A percentile compares a stretch with the other conserved stretches of the same genome.
Conservation (phyloP, 768 basidiomycete species). For the Agrocybe pediades region DNA sequence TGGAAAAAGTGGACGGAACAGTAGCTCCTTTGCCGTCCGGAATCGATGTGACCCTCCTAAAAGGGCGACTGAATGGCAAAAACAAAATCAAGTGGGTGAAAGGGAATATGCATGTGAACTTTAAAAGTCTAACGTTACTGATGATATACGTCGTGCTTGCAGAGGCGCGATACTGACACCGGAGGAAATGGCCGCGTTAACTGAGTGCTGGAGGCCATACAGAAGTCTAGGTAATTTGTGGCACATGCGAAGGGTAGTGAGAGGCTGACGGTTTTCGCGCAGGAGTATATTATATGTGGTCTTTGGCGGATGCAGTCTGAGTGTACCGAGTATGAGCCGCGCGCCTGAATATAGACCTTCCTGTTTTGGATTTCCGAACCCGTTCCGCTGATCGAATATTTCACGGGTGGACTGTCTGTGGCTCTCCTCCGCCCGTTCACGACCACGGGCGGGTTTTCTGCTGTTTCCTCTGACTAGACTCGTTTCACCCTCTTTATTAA, state of each 20-base stretch:
- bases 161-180: constrained; percentile 79
- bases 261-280: constrained; percentile 7
- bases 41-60: constrained; percentile 55
- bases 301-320: constrained; percentile 57
- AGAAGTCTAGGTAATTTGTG: constrained; percentile 63
- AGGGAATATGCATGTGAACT: neutral
- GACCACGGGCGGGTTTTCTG: constrained; percentile 5
- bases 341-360: constrained; percentile 7
- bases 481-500: constrained; percentile 1
- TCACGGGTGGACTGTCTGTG: constrained; percentile 11
- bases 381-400: constrained; percentile 21
- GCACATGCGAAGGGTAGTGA: neutral
- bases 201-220: constrained; percentile 79
- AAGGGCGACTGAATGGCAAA: constrained; percentile 65
- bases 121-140: no score
- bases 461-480: constrained; percentile 7
- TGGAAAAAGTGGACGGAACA: constrained; percentile 38
- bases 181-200: constrained; percentile 78
- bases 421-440: constrained; percentile 14
- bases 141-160: constrained; percentile 6
- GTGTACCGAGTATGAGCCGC: no score
- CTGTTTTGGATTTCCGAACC: constrained; percentile 20
- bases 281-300: constrained; percentile 92
- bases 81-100: constrained; percentile 68
- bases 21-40: constrained; percentile 55